Evolutionary conservation across 305 asterid genomes (phyloP), one percentile per base, ranked within the genome.

Genomic region (Striga hermonthica): DNA sequence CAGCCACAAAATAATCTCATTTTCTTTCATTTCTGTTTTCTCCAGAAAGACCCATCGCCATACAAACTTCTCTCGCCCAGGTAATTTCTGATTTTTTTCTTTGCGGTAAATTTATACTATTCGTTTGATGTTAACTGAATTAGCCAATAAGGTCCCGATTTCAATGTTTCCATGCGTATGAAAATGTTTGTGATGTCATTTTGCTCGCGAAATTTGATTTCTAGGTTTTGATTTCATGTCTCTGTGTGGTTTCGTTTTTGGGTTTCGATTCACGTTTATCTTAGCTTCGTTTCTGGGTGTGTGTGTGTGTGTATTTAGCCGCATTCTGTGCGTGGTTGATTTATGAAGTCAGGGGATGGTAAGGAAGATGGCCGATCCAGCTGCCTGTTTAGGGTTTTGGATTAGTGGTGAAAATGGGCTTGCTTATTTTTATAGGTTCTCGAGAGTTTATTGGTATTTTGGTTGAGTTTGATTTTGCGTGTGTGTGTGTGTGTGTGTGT

Each of bases 21-120:
- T 59, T 22, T 3, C 28, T 41, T 66, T 39, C 54, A 28, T 61
- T 59, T 9, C 40, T 36, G 48, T 62, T 68, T 68, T 34, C 49
- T 49, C 69, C 11, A 38, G 11, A 62, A 12, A 48, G 63, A 14
- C 64, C 61, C 45, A 13, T 47, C 43, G 71, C 39, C 10, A 50
- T 68, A 74, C 60, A n/a, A 6, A 59, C 62, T 48, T 14, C 48
- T 66, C 63, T 47, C 50, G 49, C 6, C 22, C 1, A 22, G 34
- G 15, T 3, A 9, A 13, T 13, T 39, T 39, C 43, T 39, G 43
- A 22, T 22, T 22, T 22, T 0, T 2, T 22, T 22, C 31, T 22
- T 22, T 22, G 31, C 31, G 31, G n/a, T n/a, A n/a, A 22, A 22
- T 22, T 22, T 22, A 22, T 22, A 22, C 31, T 22, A 22, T 22